Evolutionary conservation across 768 basidiomycete species (phyloP).

Genomic region (Hygrophoropsis aurantiaca): DNA sequence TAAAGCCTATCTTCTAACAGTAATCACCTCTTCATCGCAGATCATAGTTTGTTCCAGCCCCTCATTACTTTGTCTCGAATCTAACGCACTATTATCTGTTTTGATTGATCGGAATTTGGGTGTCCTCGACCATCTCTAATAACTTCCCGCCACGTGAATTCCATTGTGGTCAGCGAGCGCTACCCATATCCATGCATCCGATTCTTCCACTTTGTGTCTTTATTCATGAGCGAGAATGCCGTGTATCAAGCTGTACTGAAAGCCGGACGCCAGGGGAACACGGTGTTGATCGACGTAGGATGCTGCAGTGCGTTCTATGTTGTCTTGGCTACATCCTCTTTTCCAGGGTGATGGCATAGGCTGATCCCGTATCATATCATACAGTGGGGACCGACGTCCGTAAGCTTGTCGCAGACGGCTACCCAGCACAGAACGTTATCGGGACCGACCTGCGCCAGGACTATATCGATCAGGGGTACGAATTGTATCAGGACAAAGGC

Average conservation of each 20-base stretch:
- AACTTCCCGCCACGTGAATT: too few relatives aligned
- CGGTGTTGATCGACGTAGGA: constrained; percentile 31
- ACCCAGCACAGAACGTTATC: constrained; percentile 25
- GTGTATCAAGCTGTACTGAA: constrained; percentile 26
- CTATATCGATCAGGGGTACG: too few relatives aligned
- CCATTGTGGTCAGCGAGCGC: too few relatives aligned
- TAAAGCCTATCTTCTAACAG: too few relatives aligned
- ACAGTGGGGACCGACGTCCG: constrained; percentile 35
- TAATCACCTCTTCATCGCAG: too few relatives aligned
- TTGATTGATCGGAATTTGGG: too few relatives aligned
- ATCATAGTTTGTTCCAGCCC: too few relatives aligned
- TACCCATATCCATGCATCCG: constrained; percentile 34
- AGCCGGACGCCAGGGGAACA: constrained; percentile 16
- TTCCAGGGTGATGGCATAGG: too few relatives aligned
- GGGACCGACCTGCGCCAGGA: constrained; percentile 29
- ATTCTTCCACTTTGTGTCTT: constrained; percentile 28
- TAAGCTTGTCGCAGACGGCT: constrained; percentile 31
- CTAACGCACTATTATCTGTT: too few relatives aligned
- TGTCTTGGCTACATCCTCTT: background rate
- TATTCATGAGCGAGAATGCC: constrained; percentile 26
- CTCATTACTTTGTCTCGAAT: too few relatives aligned
- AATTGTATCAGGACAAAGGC: constrained; percentile 24
- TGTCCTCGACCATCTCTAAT: too few relatives aligned
- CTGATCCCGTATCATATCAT: background rate
- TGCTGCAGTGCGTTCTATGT: constrained; percentile 31